Evolutionary conservation across 257 asterid species (phyloP).

Genomic region (Capsicum pubescens): DNA sequence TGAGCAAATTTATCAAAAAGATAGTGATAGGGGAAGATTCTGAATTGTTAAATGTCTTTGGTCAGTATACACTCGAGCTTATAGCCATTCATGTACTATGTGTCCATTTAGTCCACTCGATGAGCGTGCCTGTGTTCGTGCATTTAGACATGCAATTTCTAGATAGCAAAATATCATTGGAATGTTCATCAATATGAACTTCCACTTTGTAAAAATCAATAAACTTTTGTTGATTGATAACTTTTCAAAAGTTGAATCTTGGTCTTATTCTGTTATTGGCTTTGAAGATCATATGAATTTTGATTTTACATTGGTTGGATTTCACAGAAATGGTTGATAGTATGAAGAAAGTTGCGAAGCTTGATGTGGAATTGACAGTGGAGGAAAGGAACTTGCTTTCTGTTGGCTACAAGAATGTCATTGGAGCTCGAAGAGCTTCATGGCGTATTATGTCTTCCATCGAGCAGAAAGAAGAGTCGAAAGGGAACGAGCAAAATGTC

Average conservation of each 20-base stretch:
- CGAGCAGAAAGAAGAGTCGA: slow-evolving; percentile 90
- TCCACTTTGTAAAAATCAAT: not conserved
- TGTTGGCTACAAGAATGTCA: slow-evolving; percentile 94
- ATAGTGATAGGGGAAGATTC: too few relatives aligned
- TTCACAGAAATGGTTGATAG: slow-evolving; percentile 84
- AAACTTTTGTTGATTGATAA: not conserved
- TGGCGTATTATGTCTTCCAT: slow-evolving; percentile 97
- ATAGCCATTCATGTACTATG: too few relatives aligned
- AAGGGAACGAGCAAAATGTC: slow-evolving; percentile 75
- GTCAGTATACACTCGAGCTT: too few relatives aligned
- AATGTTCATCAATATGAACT: not conserved
- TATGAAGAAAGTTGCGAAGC: slow-evolving; percentile 82
- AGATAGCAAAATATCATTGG: too few relatives aligned
- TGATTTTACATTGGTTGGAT: not conserved
- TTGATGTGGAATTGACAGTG: slow-evolving; percentile 80
- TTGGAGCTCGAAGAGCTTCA: slow-evolving; percentile 96
- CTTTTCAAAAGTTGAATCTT: not conserved
- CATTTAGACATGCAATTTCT: not conserved
- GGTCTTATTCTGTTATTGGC: not conserved
- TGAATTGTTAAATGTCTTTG: too few relatives aligned
- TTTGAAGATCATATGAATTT: not conserved
- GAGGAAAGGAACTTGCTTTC: slow-evolving; percentile 96
- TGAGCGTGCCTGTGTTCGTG: too few relatives aligned
- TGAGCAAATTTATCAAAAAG: too few relatives aligned
- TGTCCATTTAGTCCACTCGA: too few relatives aligned